Evolutionary conservation across 106 monocot species (phyloP), one percentile per base, ranked within the genome.

Genomic region (Acorus gramineus): DNA sequence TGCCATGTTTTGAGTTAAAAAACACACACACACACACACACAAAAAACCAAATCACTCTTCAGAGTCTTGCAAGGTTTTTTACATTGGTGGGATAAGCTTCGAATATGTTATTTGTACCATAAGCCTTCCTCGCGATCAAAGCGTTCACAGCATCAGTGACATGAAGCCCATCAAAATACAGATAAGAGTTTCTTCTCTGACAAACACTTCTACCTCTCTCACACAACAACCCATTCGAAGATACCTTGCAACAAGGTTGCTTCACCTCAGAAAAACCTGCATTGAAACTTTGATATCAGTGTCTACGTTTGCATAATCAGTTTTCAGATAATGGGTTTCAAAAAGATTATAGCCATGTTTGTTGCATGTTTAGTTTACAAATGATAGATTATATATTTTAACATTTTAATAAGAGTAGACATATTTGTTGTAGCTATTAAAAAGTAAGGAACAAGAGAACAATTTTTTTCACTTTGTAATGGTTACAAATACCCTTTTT

Each of bases 91-190:
- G 89, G 89, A 60, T 82, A 89, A 44, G 72, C 85, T 44, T 55
- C 60, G 43, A 48, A 8, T 6, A 68, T 47, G 52, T 46, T 47
- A 44, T 28, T 1, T 28, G 28, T 28, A 28, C 1, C 28, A 1
- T 82, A 89, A 2, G 79, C 77, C 63, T 81, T 89, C 44, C 59
- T 69, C 8, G 80, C 85, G 11, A 85, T 69, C 69, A 52, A 77
- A 47, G 51, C 51, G 46, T 89, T 85, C 4, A 85, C 89, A 3
- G 74, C 76, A 9, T 89, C 89, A 0, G 89, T 89, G 0, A 85
- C 85, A 71, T 89, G 89, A 52, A 89, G 85, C 42, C 85, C 89
- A 46, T 89, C 89, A 50, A 85, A 89, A 77, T 77, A 89, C 4
- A 85, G 75, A 51, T 80, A 63, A 0, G 28, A 44, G 6, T n/a